Percentiles rank a stretch among this genome's conserved stretches.
phyloP scores from a whole-genome alignment of 257 asterid species.

The Solanum corneliomulleri region DNA sequence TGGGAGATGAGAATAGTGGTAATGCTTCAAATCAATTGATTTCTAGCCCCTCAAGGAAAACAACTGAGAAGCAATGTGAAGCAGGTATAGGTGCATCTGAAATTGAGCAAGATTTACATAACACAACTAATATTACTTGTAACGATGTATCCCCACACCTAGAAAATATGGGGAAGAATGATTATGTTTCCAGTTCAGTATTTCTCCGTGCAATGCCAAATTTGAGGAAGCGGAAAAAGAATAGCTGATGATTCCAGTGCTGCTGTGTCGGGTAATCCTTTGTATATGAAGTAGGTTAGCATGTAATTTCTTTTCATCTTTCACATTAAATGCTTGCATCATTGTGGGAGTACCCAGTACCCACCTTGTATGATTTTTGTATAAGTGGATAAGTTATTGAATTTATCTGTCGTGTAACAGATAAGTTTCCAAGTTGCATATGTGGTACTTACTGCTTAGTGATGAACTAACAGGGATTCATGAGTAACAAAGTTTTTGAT shows the following conservation, averaged over 20 bases:
- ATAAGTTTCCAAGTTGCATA: background rate
- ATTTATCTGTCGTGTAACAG: background rate
- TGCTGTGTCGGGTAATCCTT: background rate
- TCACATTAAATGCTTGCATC: background rate
- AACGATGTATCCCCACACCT: background rate
- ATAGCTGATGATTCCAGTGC: background rate
- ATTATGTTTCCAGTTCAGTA: background rate
- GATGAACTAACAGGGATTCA: background rate
- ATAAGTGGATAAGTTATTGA: background rate
- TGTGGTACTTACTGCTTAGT: background rate
- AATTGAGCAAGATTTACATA: constrained; percentile 2
- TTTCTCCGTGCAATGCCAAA: constrained; percentile 81
- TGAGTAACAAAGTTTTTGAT: background rate
- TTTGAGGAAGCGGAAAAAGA: constrained; percentile 45
- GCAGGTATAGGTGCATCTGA: background rate
- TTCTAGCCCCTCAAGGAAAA: background rate
- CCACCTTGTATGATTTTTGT: background rate
- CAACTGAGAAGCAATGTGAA: background rate
- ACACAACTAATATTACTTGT: background rate
- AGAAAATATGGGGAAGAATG: constrained; percentile 13
- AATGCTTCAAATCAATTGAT: background rate
- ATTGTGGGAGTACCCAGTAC: background rate
- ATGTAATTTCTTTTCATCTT: background rate
- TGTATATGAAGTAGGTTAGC: background rate
- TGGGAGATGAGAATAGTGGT: constrained; percentile 8